A percentile compares a stretch with the other conserved stretches of the same genome.
phyloP scores from a whole-genome alignment of 2,329 filamentous ascomycete genomes.

The Pseudogymnoascus sp. region DNA sequence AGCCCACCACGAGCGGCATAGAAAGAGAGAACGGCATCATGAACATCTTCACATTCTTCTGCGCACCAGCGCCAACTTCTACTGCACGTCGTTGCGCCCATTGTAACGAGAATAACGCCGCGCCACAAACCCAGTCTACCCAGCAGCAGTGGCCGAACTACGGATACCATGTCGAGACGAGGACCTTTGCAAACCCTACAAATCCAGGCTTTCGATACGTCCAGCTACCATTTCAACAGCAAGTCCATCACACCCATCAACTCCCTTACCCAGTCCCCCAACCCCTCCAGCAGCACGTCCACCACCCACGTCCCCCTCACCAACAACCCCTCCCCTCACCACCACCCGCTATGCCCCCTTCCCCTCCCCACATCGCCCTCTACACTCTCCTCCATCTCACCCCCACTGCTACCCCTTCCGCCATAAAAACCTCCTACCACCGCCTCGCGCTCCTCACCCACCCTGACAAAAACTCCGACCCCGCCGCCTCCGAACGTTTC shows the following conservation, averaged over 20 bases:
- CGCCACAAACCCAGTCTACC: not conserved
- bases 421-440: not conserved
- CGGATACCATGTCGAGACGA: not conserved
- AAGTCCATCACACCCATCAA: not conserved
- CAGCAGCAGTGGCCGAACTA: not conserved
- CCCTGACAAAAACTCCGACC: conserved; percentile 95
- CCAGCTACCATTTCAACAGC: not conserved
- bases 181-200: not conserved
- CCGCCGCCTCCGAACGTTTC: conserved; percentile 82
- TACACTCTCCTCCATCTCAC: not conserved
- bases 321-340: not conserved
- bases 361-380: not conserved
- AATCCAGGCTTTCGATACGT: not conserved
- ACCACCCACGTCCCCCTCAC: not conserved
- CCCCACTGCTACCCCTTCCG: not conserved
- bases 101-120: not conserved
- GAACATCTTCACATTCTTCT: conserved; percentile 4
- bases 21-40: not conserved
- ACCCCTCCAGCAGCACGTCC: not conserved
- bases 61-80: not conserved
- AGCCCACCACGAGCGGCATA: not conserved
- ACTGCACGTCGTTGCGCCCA: not conserved
- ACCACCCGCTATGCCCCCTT: not conserved
- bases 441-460: conserved; percentile 38
- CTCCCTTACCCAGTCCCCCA: not conserved